Evolutionary conservation across 257 asterid species (phyloP), one percentile per base, ranked within the genome.

Genomic region (Anisodus tanguticus): DNA sequence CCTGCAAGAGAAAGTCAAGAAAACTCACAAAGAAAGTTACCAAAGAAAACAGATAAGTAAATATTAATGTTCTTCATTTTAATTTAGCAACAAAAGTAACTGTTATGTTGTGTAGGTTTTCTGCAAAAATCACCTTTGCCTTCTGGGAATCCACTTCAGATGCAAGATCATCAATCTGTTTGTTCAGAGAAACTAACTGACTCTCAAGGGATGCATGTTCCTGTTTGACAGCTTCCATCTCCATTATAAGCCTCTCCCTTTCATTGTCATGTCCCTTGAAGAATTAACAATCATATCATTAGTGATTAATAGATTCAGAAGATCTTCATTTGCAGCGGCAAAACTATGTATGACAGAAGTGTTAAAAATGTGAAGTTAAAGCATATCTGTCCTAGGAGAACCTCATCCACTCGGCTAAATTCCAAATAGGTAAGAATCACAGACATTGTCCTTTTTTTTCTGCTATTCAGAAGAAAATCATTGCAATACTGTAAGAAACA

Each of bases 251-350:
- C 84, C 97, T 89, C 91, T 93, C 97, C 84, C 86, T 86, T 86
- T 92, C 95, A 93, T 92, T 97, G 83, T 93, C 97, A 70, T 95
- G 98, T 82, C 90, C 98, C 99, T 95, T 83, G 47, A 85, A 84
- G 82, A 66, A 85, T 88, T 71, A 74, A 76, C 76, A 85, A 86
- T 76, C 84, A 84, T 47, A 64, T 80, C 55, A 87, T 35, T 78
- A 66, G 35, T 19, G n/a, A 82, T 6, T 71, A 11, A 54, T 49
- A 69, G 67, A 80, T 41, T 31, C 54, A 19, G 54, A 59, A 49
- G 83, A 82, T n/a, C 57, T 81, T 53, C 58, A 39, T 83, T 77
- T 74, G 64, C 22, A 53, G 64, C 19, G 51, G 26, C 2, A 49
- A 77, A 77, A 77, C 82, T 53, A 77, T 51, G 82, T 53, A 35